Base-by-base conservation (phyloP, 1,139 yeast species). In the Debaryomycetaceae sp. region DNA sequence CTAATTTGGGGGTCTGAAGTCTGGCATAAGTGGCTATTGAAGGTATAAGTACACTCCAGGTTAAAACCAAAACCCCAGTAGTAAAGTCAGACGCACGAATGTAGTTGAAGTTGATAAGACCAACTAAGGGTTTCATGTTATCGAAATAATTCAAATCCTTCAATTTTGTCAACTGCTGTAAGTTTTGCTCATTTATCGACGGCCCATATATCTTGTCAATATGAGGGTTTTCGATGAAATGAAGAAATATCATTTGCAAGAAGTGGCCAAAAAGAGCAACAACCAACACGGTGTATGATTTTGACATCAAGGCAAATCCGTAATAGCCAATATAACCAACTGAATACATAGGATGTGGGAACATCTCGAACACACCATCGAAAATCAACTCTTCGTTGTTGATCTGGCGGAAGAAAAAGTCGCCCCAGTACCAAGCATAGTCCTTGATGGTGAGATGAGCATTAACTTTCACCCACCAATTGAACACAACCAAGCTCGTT, bases 401-500 rank as follows among this genome's bases (percentile, higher is more conserved):
- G 54, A 81, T 88, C 60, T 87, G 86, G 49, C 91, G 76, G 66
- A 86, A 87, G 74, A 88, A 88, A 68, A 88, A 88, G 63, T 88
- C 96, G 31, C 96, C 96, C 96, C 96, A 88, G 65, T 88, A 88
- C 96, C 96, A 88, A 9, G 96, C 96, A 60, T 83, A 89, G 63
- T 88, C 96, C 60, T 88, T 87, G 45, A 88, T 91, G 23, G 89
- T 91, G 53, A 90, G 78, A 62, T 88, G 96, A 35, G 96, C 96
- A 64, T 88, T 93, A 13, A 87, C 70, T 61, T 88, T 88, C 42
- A 88, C 96, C 95, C 95, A 87, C 38, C 85, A 72, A 59, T 87
- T 87, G 69, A 88, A 87, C 40, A 84, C 53, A 47, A 87, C 78
- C 53, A 88, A 73, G 6, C 63, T 45, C 0, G 65, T 47, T 9